Evolutionary conservation across 2,329 filamentous ascomycete genomes (phyloP), one percentile per base, ranked within the genome.

Genomic region (Botryotinia globosa): DNA sequence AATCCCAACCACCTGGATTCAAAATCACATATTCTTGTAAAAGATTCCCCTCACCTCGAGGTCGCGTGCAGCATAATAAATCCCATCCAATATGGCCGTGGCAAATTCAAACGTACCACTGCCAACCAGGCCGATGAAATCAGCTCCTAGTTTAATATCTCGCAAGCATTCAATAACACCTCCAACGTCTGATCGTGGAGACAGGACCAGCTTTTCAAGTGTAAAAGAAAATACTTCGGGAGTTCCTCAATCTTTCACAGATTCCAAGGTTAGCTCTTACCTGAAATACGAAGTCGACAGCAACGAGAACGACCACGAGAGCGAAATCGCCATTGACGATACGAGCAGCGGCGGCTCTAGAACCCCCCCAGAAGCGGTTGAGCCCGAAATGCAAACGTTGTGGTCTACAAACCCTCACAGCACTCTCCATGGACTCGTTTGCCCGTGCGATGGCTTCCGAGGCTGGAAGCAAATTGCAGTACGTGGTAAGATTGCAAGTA

Each of bases 391-490:
- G 72, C 64, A 67, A 48, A 74, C 70, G 3, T 75, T 78, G 74
- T 68, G 77, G 54, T 34, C 48, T 25, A 78, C 74, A 25, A 85
- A 86, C 76, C 87, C 87, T 72, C 80, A 86, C 77, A 88, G 86
- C 82, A 84, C 81, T 76, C 84, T 90, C 56, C 87, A 88, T 79
- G 87, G 87, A 73, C 87, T 85, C 78, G 89, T 87, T 83, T 86
- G 85, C 75, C 88, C 89, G 34, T 72, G 85, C 85, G 74, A 89
- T 76, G 85, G 83, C 80, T 90, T 90, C 80, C 84, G 84, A 74
- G 88, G 88, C 69, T 90, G 88, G 88, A 90, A 88, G 82, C 84
- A 86, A 78, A 90, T 90, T 78, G 85, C 85, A 72, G 84, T 90
- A 74, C 85, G 84, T 80, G 79, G 78, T 22, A 88, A 85, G 80